Evolutionary conservation across 139 green algal species (phyloP).

Genomic region (Chlorella sp.): DNA sequence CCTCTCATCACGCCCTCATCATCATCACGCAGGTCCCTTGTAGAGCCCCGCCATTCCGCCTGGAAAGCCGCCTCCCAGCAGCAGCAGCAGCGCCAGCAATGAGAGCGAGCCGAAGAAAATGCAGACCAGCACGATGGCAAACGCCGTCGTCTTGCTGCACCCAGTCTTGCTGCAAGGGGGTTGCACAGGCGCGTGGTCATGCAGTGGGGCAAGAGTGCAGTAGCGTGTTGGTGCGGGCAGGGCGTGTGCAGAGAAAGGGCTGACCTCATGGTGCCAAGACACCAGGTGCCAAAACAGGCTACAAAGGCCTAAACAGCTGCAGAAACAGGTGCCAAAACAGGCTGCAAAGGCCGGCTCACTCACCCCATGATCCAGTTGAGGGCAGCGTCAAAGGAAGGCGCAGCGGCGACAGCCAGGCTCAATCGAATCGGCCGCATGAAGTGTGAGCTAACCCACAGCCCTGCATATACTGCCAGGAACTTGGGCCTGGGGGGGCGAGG

Average conservation of each 20-base stretch:
- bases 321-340: not conserved
- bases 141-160: conserved; percentile 26
- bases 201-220: not conserved
- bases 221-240: not conserved
- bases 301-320: not conserved
- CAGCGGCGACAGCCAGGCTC: conserved; percentile 32
- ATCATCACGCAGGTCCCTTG: no score
- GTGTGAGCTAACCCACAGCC: conserved; percentile 24
- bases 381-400: conserved; percentile 28
- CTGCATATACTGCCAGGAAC: conserved; percentile 35
- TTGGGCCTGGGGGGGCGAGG: conserved; percentile 8
- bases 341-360: not conserved
- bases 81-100: conserved; percentile 11
- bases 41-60: no score
- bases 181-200: not conserved
- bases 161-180: not conserved
- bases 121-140: conserved; percentile 30
- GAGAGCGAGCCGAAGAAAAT: conserved; percentile 29
- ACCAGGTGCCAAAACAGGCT: not conserved
- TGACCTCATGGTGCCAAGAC: not conserved
- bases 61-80: conserved; percentile 31
- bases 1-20: no score
- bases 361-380: conserved; percentile 10
- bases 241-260: not conserved
- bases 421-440: conserved; percentile 40